Percentiles rank a stretch among this genome's conserved stretches.
These are phyloP conservation scores for Escovopsis weberi DNA, from an alignment of 2,329 filamentous ascomycete species.

Conservation along the genomic window DNA sequence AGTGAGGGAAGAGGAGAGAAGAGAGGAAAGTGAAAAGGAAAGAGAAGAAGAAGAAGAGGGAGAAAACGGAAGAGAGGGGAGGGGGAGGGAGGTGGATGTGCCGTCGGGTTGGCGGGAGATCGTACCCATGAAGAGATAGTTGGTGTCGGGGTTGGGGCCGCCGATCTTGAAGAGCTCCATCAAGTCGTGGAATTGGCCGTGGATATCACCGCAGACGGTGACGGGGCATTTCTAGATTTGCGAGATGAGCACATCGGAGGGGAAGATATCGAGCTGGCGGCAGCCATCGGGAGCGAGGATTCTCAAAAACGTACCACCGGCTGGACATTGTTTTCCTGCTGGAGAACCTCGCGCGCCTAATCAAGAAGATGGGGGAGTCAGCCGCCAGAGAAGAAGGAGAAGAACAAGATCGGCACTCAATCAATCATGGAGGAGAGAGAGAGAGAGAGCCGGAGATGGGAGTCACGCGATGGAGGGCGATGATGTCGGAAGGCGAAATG, in stretches of 20 bases:
- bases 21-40: neutral
- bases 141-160: slow-evolving; percentile 93
- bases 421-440: too few species aligned
- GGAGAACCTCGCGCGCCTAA: slow-evolving; percentile 86
- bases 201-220: slow-evolving; percentile 97
- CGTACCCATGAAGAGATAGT: slow-evolving; percentile 98
- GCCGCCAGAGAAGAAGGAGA: too few species aligned
- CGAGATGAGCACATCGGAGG: neutral
- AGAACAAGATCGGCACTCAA: too few species aligned
- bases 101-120: neutral
- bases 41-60: too few species aligned
- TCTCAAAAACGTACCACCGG: slow-evolving; percentile 59
- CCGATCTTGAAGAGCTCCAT: slow-evolving; percentile 99
- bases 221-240: slow-evolving; percentile 77
- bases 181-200: slow-evolving; percentile 96
- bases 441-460: neutral
- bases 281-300: neutral
- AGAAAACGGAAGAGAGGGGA: too few species aligned
- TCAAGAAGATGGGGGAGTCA: too few species aligned
- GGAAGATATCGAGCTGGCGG: neutral
- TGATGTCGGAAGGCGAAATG: too few species aligned
- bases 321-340: slow-evolving; percentile 97
- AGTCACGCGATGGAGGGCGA: slow-evolving; percentile 2
- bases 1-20: too few species aligned
- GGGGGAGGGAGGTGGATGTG: too few species aligned